These are phyloP conservation scores for Sporisorium graminicola DNA, from an alignment of 1,284 basidiomycete species.

Conservation along the genomic window DNA sequence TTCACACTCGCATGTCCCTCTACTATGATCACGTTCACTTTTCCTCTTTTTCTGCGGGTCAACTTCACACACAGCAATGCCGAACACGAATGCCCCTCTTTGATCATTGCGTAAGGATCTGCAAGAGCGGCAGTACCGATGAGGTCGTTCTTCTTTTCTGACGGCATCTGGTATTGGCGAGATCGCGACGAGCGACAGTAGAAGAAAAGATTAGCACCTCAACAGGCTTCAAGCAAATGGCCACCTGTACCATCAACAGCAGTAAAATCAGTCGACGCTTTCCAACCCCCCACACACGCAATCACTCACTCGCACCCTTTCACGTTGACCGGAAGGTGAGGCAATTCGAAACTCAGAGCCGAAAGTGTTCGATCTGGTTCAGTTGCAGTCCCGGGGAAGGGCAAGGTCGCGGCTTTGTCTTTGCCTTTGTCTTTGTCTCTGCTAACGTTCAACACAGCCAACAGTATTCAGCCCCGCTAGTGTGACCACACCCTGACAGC, in stretches of 20 bases:
- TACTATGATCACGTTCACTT: too few species aligned
- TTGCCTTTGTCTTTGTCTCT: not conserved
- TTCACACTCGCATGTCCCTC: too few species aligned
- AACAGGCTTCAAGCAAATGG: too few species aligned
- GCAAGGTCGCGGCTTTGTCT: not conserved
- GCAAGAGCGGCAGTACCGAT: not conserved
- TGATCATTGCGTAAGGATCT: not conserved
- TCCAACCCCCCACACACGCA: not conserved
- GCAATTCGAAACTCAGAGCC: constrained; percentile 2
- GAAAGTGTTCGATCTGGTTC: not conserved
- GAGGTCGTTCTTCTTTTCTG: too few species aligned
- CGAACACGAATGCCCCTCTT: too few species aligned
- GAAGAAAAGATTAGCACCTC: too few species aligned
- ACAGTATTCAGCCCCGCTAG: not conserved
- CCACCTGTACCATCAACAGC: too few species aligned
- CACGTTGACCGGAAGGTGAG: not conserved
- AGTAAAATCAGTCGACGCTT: too few species aligned
- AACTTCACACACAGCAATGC: too few species aligned
- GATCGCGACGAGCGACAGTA: too few species aligned
- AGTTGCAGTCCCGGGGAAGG: not conserved
- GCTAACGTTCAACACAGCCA: not conserved
- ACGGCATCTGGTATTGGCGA: not conserved
- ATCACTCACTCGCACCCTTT: not conserved
- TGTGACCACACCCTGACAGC: constrained; percentile 1
- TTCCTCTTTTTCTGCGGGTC: too few species aligned